Conservation (phyloP, 1,284 basidiomycete species). For the Austroboletus novae-zelandiae region DNA sequence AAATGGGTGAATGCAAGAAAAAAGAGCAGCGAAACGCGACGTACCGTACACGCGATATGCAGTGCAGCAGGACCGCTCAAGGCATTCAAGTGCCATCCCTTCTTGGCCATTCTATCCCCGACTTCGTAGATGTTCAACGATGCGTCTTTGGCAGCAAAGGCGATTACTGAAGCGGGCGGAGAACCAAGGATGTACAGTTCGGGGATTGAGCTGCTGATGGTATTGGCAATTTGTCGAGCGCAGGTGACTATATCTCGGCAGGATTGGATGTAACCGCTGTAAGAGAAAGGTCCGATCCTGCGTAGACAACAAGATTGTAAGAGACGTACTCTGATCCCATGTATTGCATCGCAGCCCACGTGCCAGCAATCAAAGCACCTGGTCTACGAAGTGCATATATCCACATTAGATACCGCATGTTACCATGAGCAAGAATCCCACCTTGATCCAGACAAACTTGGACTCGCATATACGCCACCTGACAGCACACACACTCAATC, state of each 20-base stretch:
- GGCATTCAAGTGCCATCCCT: slow-evolving; percentile 91
- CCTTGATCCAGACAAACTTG: slow-evolving; percentile 87
- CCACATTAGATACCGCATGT: not conserved
- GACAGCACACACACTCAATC: slow-evolving; percentile 1
- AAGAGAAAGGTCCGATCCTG: not conserved
- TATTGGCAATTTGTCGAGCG: slow-evolving; percentile 64
- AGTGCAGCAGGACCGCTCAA: slow-evolving; percentile 78
- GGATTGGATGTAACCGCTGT: slow-evolving; percentile 87
- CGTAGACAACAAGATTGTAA: not conserved
- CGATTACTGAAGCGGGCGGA: slow-evolving; percentile 88
- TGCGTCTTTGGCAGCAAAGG: slow-evolving; percentile 70
- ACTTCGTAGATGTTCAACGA: slow-evolving; percentile 79
- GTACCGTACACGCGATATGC: slow-evolving; percentile 92
- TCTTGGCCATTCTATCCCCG: slow-evolving; percentile 84
- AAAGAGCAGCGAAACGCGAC: slow-evolving; percentile 28
- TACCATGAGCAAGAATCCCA: slow-evolving; percentile 34
- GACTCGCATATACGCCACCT: slow-evolving; percentile 81
- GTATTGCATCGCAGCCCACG: slow-evolving; percentile 95
- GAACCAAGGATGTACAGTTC: slow-evolving; percentile 87
- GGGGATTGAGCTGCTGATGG: slow-evolving; percentile 67
- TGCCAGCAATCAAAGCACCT: slow-evolving; percentile 90
- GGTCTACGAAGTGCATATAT: slow-evolving; percentile 49
- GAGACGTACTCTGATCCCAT: slow-evolving; percentile 75
- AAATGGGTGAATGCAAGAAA: not conserved
- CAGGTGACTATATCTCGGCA: slow-evolving; percentile 82